Percentiles rank a stretch among this genome's conserved stretches.
phyloP scores from a whole-genome alignment of 169 alveolate species.

The Eimeria acervulina region DNA sequence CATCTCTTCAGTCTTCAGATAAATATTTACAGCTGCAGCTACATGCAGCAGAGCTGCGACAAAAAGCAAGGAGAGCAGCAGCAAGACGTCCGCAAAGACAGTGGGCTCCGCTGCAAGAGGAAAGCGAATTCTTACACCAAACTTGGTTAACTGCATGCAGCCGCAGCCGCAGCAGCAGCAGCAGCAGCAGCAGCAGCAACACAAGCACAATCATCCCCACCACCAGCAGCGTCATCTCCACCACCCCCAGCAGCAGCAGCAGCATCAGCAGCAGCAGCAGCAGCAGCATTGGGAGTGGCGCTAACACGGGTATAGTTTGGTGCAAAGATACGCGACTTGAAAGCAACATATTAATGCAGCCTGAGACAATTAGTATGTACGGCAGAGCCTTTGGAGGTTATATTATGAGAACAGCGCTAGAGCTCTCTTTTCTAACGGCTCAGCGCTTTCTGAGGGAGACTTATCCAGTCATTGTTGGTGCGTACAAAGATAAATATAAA shows the following conservation, averaged over 20 bases:
- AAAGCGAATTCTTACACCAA: slow-evolving; percentile 66
- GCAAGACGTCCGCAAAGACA: background rate
- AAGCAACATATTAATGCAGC: slow-evolving; percentile 80
- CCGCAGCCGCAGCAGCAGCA: no score
- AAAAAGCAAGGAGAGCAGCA: background rate
- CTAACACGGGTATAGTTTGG: background rate
- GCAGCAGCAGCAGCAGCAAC: no score
- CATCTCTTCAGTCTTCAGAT: no score
- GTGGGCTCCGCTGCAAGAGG: slow-evolving; percentile 74
- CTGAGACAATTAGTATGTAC: slow-evolving; percentile 62
- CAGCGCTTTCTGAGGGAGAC: slow-evolving; percentile 53
- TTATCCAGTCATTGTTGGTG: slow-evolving; percentile 66
- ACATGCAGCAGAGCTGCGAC: background rate
- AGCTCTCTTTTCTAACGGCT: slow-evolving; percentile 81
- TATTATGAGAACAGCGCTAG: slow-evolving; percentile 79
- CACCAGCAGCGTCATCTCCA: no score
- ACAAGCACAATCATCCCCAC: no score
- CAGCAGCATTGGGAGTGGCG: background rate
- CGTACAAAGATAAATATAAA: no score
- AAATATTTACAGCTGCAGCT: slow-evolving; percentile 21
- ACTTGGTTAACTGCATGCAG: no score
- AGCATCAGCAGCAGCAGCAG: background rate
- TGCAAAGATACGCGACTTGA: slow-evolving; percentile 67
- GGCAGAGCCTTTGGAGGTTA: slow-evolving; percentile 78
- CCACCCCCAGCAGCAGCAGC: slow-evolving; percentile 19